Evolutionary conservation across 805 yeast genomes (phyloP).

Genomic region (Hanseniaspora thailandica): DNA sequence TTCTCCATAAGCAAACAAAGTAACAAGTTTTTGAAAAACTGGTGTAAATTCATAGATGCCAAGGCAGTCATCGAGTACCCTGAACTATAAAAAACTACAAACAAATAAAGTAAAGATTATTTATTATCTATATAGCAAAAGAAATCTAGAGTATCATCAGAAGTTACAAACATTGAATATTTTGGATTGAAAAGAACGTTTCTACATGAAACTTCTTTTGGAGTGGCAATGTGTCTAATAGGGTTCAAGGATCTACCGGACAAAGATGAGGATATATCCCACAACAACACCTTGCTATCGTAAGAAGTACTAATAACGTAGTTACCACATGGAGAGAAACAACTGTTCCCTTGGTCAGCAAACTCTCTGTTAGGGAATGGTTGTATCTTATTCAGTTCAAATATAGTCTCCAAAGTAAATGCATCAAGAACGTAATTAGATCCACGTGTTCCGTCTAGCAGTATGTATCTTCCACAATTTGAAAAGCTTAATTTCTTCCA

Average conservation of each 20-base stretch:
- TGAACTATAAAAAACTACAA: constrained; percentile 33
- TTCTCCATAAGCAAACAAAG: constrained; percentile 30
- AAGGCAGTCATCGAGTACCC: constrained; percentile 45
- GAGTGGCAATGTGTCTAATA: constrained; percentile 23
- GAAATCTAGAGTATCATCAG: constrained; percentile 31
- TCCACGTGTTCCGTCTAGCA: constrained; percentile 47
- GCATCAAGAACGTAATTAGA: constrained; percentile 59
- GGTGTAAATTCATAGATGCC: constrained; percentile 43
- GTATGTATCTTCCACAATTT: constrained; percentile 55
- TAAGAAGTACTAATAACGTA: constrained; percentile 51
- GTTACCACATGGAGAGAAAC: constrained; percentile 58
- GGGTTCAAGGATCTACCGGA: constrained; percentile 24
- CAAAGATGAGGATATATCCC: constrained; percentile 35
- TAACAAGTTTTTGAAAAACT: constrained; percentile 37
- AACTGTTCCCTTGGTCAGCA: constrained; percentile 44
- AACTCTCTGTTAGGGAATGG: constrained; percentile 35
- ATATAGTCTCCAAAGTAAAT: constrained; percentile 43
- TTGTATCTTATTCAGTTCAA: constrained; percentile 38
- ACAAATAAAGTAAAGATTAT: constrained; percentile 17
- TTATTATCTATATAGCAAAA: constrained; percentile 21
- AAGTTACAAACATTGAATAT: constrained; percentile 31
- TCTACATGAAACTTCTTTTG: constrained; percentile 31
- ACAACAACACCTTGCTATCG: constrained; percentile 40
- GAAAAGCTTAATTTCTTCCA: constrained; percentile 71
- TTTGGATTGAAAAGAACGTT: constrained; percentile 34